Evolutionary conservation across 306 rosid species (phyloP).

Genomic region (Pyrus bretschneideri): DNA sequence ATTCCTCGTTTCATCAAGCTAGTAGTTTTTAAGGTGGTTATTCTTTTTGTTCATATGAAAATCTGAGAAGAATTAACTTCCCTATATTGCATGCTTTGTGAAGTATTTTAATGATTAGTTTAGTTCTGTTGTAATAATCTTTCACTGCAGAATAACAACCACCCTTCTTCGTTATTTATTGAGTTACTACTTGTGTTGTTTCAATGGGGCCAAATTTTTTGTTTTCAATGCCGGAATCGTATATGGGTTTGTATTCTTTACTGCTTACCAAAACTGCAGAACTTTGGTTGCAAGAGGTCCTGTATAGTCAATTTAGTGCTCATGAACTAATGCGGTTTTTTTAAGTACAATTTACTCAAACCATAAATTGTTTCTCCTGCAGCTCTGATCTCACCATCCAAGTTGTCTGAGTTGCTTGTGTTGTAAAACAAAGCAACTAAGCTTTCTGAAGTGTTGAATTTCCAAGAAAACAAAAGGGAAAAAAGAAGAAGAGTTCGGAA

Average conservation of each 20-base stretch:
- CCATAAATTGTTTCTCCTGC: too few species aligned
- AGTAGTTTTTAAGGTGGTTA: not conserved
- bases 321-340: too few species aligned
- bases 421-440: too few species aligned
- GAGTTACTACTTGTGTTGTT: not conserved
- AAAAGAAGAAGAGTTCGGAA: not conserved
- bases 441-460: too few species aligned
- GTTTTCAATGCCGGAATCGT: not conserved
- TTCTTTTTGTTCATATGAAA: not conserved
- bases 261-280: too few species aligned
- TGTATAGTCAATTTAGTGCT: too few species aligned
- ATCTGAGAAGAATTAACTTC: not conserved
- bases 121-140: not conserved
- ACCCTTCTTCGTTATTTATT: not conserved
- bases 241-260: too few species aligned
- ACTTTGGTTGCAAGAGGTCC: too few species aligned
- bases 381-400: too few species aligned
- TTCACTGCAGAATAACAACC: not conserved
- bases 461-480: too few species aligned
- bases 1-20: not conserved
- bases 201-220: too few species aligned
- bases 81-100: not conserved
- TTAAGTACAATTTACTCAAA: too few species aligned
- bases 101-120: not conserved
- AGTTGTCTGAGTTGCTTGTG: not conserved